Conservation (phyloP, 2,329 filamentous ascomycete species). For the Huntiella decipiens region DNA sequence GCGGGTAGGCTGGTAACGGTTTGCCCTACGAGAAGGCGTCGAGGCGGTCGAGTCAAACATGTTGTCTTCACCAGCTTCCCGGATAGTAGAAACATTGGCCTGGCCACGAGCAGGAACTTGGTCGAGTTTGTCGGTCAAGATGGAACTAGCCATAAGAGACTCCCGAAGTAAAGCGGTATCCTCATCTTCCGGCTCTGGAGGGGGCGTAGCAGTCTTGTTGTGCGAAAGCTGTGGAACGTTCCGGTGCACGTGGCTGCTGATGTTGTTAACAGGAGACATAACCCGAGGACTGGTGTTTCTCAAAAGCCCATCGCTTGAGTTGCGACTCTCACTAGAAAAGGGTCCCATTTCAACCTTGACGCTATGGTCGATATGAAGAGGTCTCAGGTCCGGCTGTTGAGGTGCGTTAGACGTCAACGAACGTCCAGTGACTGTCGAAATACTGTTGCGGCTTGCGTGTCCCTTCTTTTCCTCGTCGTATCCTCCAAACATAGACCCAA, state of each 20-base stretch:
- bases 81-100: neutral
- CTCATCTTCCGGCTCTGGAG: constrained; percentile 29
- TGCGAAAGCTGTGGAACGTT: constrained; percentile 7
- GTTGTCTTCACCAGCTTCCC: constrained; percentile 27
- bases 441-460: constrained; percentile 20
- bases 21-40: constrained; percentile 20
- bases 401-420: constrained; percentile 28
- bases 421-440: constrained; percentile 22
- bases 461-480: constrained; percentile 24
- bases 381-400: constrained; percentile 19
- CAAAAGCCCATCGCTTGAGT: constrained; percentile 31
- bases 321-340: constrained; percentile 32
- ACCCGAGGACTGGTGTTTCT: constrained; percentile 12
- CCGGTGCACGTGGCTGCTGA: neutral
- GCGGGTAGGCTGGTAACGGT: constrained; percentile 18
- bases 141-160: constrained; percentile 29
- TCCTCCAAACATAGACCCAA: constrained; percentile 36
- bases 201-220: constrained; percentile 16
- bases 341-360: constrained; percentile 20
- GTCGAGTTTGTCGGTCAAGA: constrained; percentile 17
- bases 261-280: constrained; percentile 7
- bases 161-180: constrained; percentile 34
- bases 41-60: constrained; percentile 31
- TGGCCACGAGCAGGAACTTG: too few relatives aligned
- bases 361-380: constrained; percentile 28